Percentiles rank a stretch among this genome's conserved stretches.
Evolutionary conservation across 2,329 filamentous ascomycete species (phyloP).

Genomic region (Beauveria asiatica): DNA sequence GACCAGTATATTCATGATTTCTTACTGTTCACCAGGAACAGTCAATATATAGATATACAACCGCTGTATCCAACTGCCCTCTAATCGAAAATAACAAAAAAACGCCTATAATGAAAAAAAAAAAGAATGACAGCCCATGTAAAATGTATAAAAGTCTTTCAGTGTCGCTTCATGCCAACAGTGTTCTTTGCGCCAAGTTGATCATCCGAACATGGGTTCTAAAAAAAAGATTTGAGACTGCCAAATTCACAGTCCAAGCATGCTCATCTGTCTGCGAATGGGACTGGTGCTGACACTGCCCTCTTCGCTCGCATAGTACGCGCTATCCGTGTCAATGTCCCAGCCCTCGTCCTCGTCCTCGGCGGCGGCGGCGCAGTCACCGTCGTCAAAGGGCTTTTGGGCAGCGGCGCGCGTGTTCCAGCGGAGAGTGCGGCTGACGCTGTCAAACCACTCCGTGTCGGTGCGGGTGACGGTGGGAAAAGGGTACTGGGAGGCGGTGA

Average conservation of each 20-base stretch:
- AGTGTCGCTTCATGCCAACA: not conserved
- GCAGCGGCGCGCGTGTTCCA: constrained; percentile 93
- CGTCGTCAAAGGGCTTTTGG: constrained; percentile 76
- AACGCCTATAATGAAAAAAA: not conserved
- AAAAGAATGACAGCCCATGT: not conserved
- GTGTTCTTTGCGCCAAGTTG: not conserved
- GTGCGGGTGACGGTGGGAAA: constrained; percentile 93
- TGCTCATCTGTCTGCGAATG: constrained; percentile 63
- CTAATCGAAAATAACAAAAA: not conserved
- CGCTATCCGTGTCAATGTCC: constrained; percentile 90
- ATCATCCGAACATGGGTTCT: not conserved
- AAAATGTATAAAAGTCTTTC: not conserved
- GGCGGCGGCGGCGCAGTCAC: constrained; percentile 44
- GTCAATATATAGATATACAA: not conserved
- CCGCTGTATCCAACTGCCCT: not conserved
- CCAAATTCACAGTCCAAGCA: constrained; percentile 41
- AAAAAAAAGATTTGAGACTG: not conserved
- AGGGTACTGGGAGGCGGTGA: constrained; percentile 90
- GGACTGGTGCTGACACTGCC: constrained; percentile 60
- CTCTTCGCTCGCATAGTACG: constrained; percentile 64
- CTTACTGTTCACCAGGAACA: constrained; percentile 6
- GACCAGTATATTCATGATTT: not conserved
- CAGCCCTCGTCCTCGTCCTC: constrained; percentile 55
- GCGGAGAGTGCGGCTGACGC: constrained; percentile 79
- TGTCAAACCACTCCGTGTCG: constrained; percentile 93